Conservation (phyloP, 805 yeast genomes). For the Myxozyma nipponensis region DNA sequence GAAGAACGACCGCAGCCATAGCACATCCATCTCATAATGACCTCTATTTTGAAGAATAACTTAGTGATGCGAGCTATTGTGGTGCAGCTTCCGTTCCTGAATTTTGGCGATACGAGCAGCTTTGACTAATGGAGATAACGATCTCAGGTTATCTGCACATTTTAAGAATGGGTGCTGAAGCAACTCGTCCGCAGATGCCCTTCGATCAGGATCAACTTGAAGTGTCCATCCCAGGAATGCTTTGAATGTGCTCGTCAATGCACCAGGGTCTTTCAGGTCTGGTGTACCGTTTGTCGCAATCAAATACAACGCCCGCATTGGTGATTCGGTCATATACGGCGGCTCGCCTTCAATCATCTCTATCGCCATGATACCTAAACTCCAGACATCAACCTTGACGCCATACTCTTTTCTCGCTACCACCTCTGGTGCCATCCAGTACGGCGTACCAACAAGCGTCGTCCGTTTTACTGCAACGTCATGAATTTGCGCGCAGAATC, state of each 20-base stretch:
- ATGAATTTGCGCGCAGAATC: conserved; percentile 91
- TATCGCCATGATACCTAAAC: conserved; percentile 94
- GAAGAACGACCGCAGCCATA: too few species aligned
- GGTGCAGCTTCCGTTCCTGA: conserved; percentile 15
- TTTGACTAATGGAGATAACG: conserved; percentile 31
- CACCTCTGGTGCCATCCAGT: conserved; percentile 99
- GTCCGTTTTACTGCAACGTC: conserved; percentile 82
- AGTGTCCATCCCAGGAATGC: conserved; percentile 72
- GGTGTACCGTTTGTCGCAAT: conserved; percentile 98
- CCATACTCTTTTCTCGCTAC: conserved; percentile 93
- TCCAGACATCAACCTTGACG: conserved; percentile 96
- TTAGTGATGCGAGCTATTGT: background rate
- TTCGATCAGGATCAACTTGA: conserved; percentile 74
- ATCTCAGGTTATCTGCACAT: conserved; percentile 25
- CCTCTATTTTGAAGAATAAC: background rate
- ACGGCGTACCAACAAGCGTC: conserved; percentile 99
- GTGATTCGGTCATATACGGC: conserved; percentile 94
- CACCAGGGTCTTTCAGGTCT: conserved; percentile 80
- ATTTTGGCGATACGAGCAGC: conserved; percentile 29
- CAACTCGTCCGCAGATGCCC: conserved; percentile 75
- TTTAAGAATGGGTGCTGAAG: conserved; percentile 40
- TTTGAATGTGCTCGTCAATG: conserved; percentile 60
- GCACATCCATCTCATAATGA: background rate
- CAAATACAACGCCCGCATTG: conserved; percentile 85
- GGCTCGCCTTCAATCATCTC: conserved; percentile 99